Evolutionary conservation across 2,329 filamentous ascomycete species (phyloP), one percentile per base, ranked within the genome.

Genomic region (Ascochyta lentis): DNA sequence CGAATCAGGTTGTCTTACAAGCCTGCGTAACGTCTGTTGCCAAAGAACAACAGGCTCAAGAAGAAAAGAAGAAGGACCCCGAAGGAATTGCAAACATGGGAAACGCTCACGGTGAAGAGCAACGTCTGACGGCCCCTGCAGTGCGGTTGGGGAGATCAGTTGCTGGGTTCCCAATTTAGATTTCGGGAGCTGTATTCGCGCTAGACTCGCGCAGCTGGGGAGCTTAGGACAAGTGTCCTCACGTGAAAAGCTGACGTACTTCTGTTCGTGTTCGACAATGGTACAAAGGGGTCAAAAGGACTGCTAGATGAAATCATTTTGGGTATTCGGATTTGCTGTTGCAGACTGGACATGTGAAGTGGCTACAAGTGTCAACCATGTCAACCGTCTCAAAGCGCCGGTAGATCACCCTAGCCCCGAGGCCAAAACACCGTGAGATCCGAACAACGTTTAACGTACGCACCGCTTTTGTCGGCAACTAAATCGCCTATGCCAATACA

Each of bases 81-180:
- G 41, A 53, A 45, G 35, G 41, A 59, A 60, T 37, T 44, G 49
- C 51, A 55, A 59, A 45, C 53, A 56, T 59, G 47, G 37, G 45
- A 46, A 45, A 61, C 29, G 58, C 54, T 57, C 60, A 51, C 45
- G 40, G 48, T 52, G 54, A 54, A 56, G 55, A 50, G 50, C 48
- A 54, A 50, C 56, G 60, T 56, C 38, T 50, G 54, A 49, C 60
- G 54, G 58, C 64, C 64, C 64, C 61, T 65, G 60, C 63, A 58
- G 49, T 65, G 62, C 58, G 47, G 54, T 56, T 26, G 53, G 41
- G 48, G 35, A 51, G 53, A 55, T 55, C 52, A 52, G 56, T 61
- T 56, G 59, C 61, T 58, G 60, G 56, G 60, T 55, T 65, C 63
- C 68, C 50, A 57, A 71, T 66, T 68, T 71, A 71, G 69, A 63